Conservation (phyloP, 148 eudicot genomes). For the Diospyros lotus region DNA sequence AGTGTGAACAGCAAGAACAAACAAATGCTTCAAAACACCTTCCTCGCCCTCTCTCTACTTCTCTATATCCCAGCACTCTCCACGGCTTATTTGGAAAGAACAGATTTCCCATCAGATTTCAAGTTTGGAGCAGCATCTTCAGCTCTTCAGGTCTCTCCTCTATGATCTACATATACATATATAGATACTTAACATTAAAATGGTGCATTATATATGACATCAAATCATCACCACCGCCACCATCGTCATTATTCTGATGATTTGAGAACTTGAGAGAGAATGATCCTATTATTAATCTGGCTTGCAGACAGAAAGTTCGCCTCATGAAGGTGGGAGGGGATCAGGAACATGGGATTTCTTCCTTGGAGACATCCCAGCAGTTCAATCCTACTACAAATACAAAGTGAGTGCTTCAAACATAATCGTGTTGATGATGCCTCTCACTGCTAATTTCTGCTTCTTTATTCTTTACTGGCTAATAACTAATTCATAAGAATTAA, state of each 20-base stretch:
- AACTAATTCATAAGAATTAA: not conserved
- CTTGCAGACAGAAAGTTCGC: not conserved
- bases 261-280: too few species aligned
- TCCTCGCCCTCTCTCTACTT: not conserved
- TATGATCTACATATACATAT: not conserved
- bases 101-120: not conserved
- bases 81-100: not conserved
- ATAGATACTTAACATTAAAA: too few species aligned
- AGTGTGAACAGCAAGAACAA: too few species aligned
- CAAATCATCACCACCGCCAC: too few species aligned
- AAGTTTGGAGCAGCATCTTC: not conserved
- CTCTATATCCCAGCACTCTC: not conserved
- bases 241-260: too few species aligned
- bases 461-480: not conserved
- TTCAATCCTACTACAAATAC: conserved; percentile 3
- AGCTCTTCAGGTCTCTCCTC: not conserved
- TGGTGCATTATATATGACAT: too few species aligned
- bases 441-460: not conserved
- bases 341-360: not conserved
- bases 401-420: not conserved
- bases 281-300: not conserved
- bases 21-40: not conserved
- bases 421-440: not conserved
- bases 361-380: not conserved
- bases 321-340: not conserved